Conservation (phyloP, 306 rosid genomes). For the Malus asiatica region DNA sequence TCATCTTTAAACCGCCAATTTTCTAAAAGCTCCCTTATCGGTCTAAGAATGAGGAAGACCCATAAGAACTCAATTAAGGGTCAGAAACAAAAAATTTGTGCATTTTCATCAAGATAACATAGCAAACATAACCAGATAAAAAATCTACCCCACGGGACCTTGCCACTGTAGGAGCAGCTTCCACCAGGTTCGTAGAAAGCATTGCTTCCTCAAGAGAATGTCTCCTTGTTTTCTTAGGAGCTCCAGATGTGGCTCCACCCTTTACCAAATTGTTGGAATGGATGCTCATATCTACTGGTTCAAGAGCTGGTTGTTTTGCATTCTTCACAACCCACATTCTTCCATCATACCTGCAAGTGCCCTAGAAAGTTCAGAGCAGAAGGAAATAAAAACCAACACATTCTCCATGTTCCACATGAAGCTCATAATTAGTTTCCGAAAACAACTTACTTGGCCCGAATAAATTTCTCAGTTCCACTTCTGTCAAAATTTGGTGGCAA, state of each 20-base stretch:
- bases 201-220: constrained; percentile 74
- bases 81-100: neutral
- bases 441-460: constrained; percentile 57
- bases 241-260: constrained; percentile 16
- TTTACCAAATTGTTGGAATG: constrained; percentile 17
- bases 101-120: neutral
- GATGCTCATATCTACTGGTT: constrained; percentile 24
- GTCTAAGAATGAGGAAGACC: neutral
- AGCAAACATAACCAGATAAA: constrained; percentile 1
- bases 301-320: constrained; percentile 24
- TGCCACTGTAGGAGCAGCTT: constrained; percentile 21
- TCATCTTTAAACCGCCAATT: neutral
- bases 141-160: constrained; percentile 44
- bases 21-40: neutral
- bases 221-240: constrained; percentile 44
- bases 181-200: constrained; percentile 33
- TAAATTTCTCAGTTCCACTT: constrained; percentile 42
- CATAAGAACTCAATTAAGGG: neutral
- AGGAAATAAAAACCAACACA: constrained; percentile 8
- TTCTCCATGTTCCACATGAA: constrained; percentile 4
- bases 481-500: constrained; percentile 49
- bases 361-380: constrained; percentile 18
- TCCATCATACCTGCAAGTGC: constrained; percentile 60
- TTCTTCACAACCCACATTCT: constrained; percentile 51
- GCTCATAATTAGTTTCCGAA: constrained; percentile 21